Evolutionary conservation across 768 basidiomycete species (phyloP).

Genomic region (Lactarius trivialis): DNA sequence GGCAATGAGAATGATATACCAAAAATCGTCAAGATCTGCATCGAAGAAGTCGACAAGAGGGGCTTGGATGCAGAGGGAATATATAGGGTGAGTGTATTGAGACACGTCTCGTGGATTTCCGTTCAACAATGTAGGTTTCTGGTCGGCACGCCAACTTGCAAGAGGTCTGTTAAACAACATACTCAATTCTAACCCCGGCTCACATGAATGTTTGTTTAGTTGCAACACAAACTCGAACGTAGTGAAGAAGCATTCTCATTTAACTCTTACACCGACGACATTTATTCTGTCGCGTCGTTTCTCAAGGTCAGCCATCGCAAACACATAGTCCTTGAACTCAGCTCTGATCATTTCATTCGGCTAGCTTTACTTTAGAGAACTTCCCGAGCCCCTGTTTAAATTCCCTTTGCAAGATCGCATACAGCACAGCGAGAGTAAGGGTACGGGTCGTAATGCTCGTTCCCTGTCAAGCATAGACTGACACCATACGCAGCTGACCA

Average conservation of each 20-base stretch:
- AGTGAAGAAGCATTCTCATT: slow-evolving; percentile 75
- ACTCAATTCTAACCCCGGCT: neutral
- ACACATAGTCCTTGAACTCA: neutral
- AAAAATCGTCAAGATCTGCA: slow-evolving; percentile 73
- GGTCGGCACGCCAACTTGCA: slow-evolving; percentile 82
- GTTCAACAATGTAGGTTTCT: slow-evolving; percentile 49
- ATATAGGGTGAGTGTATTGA: slow-evolving; percentile 50
- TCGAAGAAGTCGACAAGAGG: slow-evolving; percentile 73
- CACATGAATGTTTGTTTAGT: slow-evolving; percentile 34
- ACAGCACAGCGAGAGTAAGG: slow-evolving; percentile 71
- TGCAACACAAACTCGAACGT: slow-evolving; percentile 82
- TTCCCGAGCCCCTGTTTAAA: slow-evolving; percentile 86
- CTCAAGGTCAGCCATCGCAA: slow-evolving; percentile 54
- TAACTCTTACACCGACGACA: slow-evolving; percentile 62
- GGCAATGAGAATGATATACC: slow-evolving; percentile 69
- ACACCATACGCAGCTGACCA: slow-evolving; percentile 52
- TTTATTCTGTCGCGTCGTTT: slow-evolving; percentile 77
- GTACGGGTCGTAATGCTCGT: slow-evolving; percentile 34
- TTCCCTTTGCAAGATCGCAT: slow-evolving; percentile 74
- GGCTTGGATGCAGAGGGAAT: slow-evolving; percentile 77
- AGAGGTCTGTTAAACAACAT: slow-evolving; percentile 42
- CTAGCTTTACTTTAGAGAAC: slow-evolving; percentile 73
- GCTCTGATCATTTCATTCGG: neutral
- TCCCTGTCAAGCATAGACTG: neutral
- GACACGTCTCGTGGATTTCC: neutral